These are phyloP conservation scores for Trichosporon coremiiforme DNA, from an alignment of 1,284 basidiomycete species.

Conservation along the genomic window DNA sequence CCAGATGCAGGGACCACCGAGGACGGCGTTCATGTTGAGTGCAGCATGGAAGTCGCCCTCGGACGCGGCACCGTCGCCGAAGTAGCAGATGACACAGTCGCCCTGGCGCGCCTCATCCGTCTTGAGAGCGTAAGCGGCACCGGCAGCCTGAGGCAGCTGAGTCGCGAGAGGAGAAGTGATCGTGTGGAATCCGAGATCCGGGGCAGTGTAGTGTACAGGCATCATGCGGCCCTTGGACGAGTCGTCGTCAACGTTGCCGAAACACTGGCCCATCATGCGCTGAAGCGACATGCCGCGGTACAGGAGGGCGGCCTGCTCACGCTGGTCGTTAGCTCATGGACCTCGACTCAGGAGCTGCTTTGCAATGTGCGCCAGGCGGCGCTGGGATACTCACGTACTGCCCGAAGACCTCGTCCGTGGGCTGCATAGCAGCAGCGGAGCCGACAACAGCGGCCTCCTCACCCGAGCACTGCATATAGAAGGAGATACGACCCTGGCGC, in stretches of 20 bases:
- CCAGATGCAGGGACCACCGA: constrained; percentile 56
- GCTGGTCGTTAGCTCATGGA: constrained; percentile 58
- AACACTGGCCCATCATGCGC: constrained; percentile 81
- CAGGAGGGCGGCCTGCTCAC: constrained; percentile 85
- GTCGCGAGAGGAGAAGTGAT: constrained; percentile 94
- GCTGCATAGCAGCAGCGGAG: constrained; percentile 77
- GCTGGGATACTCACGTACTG: constrained; percentile 61
- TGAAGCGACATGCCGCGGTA: constrained; percentile 80
- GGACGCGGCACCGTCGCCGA: constrained; percentile 69
- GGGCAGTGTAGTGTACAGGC: constrained; percentile 88
- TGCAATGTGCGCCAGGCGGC: no score
- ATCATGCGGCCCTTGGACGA: constrained; percentile 82
- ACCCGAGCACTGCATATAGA: constrained; percentile 75
- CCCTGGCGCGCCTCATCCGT: constrained; percentile 72
- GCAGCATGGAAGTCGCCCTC: constrained; percentile 64
- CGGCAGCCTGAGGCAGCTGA: constrained; percentile 93
- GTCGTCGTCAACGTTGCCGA: constrained; percentile 79
- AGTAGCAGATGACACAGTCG: constrained; percentile 84
- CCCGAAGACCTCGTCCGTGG: constrained; percentile 72
- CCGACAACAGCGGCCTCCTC: constrained; percentile 92
- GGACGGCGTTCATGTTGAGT: constrained; percentile 59
- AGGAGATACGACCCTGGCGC: constrained; percentile 89
- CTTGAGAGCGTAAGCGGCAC: constrained; percentile 85
- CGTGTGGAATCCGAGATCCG: constrained; percentile 82
- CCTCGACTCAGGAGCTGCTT: not conserved